Evolutionary conservation across 2,329 filamentous ascomycete species (phyloP), one percentile per base, ranked within the genome.

Genomic region (Rosellinia necatrix): DNA sequence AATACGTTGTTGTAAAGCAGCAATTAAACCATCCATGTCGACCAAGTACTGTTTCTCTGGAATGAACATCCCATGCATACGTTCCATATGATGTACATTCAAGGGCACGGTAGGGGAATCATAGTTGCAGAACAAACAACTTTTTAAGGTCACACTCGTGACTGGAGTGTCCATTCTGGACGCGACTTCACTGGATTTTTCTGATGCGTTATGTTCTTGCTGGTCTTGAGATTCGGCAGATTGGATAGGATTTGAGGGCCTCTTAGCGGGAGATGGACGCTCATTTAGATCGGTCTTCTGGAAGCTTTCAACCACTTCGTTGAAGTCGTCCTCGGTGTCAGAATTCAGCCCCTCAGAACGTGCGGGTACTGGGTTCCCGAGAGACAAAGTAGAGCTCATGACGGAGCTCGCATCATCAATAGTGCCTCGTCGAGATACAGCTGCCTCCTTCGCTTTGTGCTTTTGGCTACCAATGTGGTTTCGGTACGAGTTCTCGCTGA

Each of bases 401-500:
- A 96, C 84, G 12, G 92, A 96, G 22, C 86, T 89, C 6, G 86
- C 84, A 68, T 92, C 89, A 62, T 83, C 81, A 47, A 76, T 74
- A 17, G 75, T 76, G 49, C 69, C 71, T 25, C 72, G 72, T 29
- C 71, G 69, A 21, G 72, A 72, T 41, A 74, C 67, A 37, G 79
- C 78, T 27, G 83, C 79, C 55, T 88, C 81, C 65, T 86, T 87
- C 53, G 84, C 78, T 74, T 87, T 91, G 75, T 99, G 94, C 74
- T 96, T 96, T 66, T 91, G 87, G 76, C 92, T 97, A 56, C 86
- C 87, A 53, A 97, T 73, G 71, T 99, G 94, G 75, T 97, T 99
- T 70, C 88, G 86, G 74, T 89, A 97, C 29, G 94, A 93, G 76
- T 97, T 97, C 70, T 97, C 91, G 75, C 92, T 97, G 78, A 88